Conservation (phyloP, 768 basidiomycete genomes). For the Calocybe cyanea region DNA sequence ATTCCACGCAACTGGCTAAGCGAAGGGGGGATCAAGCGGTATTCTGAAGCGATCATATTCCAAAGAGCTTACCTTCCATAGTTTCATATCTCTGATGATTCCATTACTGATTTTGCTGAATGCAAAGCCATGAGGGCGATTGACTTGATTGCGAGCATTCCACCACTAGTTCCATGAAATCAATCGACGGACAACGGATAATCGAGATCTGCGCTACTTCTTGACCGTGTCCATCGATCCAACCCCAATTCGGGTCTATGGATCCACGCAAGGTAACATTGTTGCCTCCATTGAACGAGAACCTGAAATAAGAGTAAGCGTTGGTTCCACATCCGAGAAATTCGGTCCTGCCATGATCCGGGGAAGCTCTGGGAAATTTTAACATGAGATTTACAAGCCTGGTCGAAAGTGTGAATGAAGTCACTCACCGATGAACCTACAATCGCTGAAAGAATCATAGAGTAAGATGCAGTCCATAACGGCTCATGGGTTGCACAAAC, state of each 20-base stretch:
- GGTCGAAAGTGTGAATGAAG: neutral
- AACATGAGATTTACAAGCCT: neutral
- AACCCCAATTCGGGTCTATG: constrained; percentile 55
- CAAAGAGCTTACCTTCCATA: constrained; percentile 41
- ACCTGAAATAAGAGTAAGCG: constrained; percentile 29
- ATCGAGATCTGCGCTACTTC: constrained; percentile 25
- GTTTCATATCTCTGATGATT: constrained; percentile 54
- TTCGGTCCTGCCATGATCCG: constrained; percentile 36
- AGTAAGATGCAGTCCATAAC: neutral
- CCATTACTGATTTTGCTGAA: constrained; percentile 52
- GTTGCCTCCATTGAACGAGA: constrained; percentile 49
- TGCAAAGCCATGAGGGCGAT: constrained; percentile 52
- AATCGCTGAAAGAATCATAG: constrained; percentile 25
- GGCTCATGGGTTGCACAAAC: constrained; percentile 16
- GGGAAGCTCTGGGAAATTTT: constrained; percentile 32
- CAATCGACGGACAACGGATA: neutral
- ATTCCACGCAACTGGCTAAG: constrained; percentile 55
- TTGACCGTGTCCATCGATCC: constrained; percentile 61
- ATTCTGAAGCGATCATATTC: neutral
- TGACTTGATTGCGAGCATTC: constrained; percentile 47
- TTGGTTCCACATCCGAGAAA: neutral
- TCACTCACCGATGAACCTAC: constrained; percentile 42
- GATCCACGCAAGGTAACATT: constrained; percentile 59
- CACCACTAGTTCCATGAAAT: constrained; percentile 43
- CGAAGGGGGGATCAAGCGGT: neutral